Evolutionary conservation across 2,329 filamentous ascomycete species (phyloP), one percentile per base, ranked within the genome.

Genomic region (Ophidiomyces ophidiicola): DNA sequence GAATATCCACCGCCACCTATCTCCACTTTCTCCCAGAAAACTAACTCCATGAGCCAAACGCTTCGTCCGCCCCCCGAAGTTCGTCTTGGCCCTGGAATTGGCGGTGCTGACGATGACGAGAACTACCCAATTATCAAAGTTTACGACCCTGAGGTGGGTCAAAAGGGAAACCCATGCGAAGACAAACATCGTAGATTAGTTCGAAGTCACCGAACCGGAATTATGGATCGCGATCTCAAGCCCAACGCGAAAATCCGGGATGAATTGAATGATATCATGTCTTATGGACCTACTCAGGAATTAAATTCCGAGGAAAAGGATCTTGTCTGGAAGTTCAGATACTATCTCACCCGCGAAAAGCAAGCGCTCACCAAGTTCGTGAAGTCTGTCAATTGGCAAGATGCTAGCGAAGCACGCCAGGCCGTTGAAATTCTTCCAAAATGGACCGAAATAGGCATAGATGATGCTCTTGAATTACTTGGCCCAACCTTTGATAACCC

Each of bases 401-500:
- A 94, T 57, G 72, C 75, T 32, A 76, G 77, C 45, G 88, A 98
- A 66, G 78, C 82, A 3, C 80, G 82, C 43, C 86, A 94, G 63
- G 87, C 88, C 4, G 82, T 90, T 17, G 84, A 92, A 45, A 76
- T 98, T 3, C 71, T 98, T 12, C 77, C 81, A 0, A 88, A 87
- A 50, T 98, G 90, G 90, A 92, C 83, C 0, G 85, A 93, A 48
- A 94, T 98, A 43, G 90, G 96, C 54, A 80, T 98, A 4, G 92
- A 98, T 52, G 90, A 96, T 64, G 90, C 88, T 12, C 71, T 98
- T 31, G 90, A 98, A 59, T 69, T 98, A 7, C 76, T 98, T 1
- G 90, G 90, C 0, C 88, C 90, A 6, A 86, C 82, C 0, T 93
- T 96, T 46, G 83, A 92, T 54, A 93, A 93, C 50, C 71, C 79